phyloP scores from a whole-genome alignment of 1,284 basidiomycete species.

The Lentinula novae-zelandiae region DNA sequence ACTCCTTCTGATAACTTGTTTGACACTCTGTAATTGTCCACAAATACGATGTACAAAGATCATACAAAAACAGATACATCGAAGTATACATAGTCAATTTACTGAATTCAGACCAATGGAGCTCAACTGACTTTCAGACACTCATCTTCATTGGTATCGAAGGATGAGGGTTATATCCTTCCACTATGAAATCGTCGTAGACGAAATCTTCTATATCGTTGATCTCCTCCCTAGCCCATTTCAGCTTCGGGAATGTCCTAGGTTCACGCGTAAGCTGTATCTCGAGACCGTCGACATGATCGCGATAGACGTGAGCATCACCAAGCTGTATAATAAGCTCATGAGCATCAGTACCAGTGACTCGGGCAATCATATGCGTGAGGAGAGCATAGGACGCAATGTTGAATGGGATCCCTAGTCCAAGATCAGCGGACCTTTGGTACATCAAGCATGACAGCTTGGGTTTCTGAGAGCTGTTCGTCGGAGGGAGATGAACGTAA shows the following conservation, averaged over 20 bases:
- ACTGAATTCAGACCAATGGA: no score
- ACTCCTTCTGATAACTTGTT: no score
- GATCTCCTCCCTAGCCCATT: slow-evolving; percentile 61
- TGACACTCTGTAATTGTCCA: no score
- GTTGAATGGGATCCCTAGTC: slow-evolving; percentile 97
- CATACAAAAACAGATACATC: no score
- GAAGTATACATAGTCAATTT: no score
- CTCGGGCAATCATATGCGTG: slow-evolving; percentile 93
- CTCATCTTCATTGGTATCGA: slow-evolving; percentile 98
- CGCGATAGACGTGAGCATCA: slow-evolving; percentile 94
- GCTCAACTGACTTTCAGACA: slow-evolving; percentile 34
- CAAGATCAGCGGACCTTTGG: slow-evolving; percentile 95
- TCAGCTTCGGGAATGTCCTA: slow-evolving; percentile 79
- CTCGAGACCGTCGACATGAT: slow-evolving; percentile 87
- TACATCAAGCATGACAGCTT: slow-evolving; percentile 95
- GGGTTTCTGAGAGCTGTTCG: slow-evolving; percentile 50
- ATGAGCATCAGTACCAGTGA: slow-evolving; percentile 83
- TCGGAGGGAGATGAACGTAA: slow-evolving; percentile 83
- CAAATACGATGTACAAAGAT: no score
- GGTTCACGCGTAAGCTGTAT: slow-evolving; percentile 81
- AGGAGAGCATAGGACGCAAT: slow-evolving; percentile 97
- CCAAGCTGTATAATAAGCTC: slow-evolving; percentile 93
- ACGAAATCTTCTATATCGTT: slow-evolving; percentile 83
- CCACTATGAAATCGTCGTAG: slow-evolving; percentile 80
- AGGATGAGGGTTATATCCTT: slow-evolving; percentile 84